Percentiles rank a stretch among this genome's conserved stretches.
phyloP scores from a whole-genome alignment of 805 yeast species.

The Ogataea degrootiae region DNA sequence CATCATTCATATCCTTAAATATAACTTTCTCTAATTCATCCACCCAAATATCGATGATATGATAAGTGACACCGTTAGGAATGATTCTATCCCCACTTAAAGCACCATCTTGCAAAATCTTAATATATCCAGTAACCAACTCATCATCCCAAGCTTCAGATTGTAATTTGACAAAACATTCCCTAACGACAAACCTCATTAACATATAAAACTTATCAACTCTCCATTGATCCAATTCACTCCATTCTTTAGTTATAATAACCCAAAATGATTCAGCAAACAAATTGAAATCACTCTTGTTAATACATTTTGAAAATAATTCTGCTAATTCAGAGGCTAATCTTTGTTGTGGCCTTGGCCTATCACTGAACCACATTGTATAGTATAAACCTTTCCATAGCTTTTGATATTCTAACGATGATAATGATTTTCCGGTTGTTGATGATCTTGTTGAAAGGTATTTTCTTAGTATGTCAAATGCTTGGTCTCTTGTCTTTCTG shows the following conservation, averaged over 20 bases:
- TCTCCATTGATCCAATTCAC: slow-evolving; percentile 76
- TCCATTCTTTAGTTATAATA: slow-evolving; percentile 78
- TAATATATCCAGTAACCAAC: slow-evolving; percentile 41
- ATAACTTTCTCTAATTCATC: slow-evolving; percentile 78
- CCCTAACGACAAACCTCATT: slow-evolving; percentile 70
- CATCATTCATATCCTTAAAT: slow-evolving; percentile 42
- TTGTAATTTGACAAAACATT: slow-evolving; percentile 54
- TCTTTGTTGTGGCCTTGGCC: slow-evolving; percentile 86
- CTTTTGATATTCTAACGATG: slow-evolving; percentile 61
- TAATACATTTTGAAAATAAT: slow-evolving; percentile 41
- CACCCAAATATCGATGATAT: slow-evolving; percentile 73
- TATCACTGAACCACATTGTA: slow-evolving; percentile 95
- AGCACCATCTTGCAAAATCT: slow-evolving; percentile 25
- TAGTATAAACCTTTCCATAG: slow-evolving; percentile 95
- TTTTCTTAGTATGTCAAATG: slow-evolving; percentile 58
- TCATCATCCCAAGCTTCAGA: slow-evolving; percentile 49
- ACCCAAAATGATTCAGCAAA: slow-evolving; percentile 80
- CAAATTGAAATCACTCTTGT: slow-evolving; percentile 36
- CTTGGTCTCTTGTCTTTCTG: slow-evolving; percentile 67
- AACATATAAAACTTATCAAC: slow-evolving; percentile 81
- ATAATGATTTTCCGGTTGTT: slow-evolving; percentile 32
- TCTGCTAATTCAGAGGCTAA: slow-evolving; percentile 68
- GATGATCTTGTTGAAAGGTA: slow-evolving; percentile 46
- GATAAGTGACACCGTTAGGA: slow-evolving; percentile 78
- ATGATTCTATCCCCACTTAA: slow-evolving; percentile 55